These are phyloP conservation scores for Colletotrichum musicola DNA, from an alignment of 2,329 filamentous ascomycete genomes.

Conservation along the genomic window DNA sequence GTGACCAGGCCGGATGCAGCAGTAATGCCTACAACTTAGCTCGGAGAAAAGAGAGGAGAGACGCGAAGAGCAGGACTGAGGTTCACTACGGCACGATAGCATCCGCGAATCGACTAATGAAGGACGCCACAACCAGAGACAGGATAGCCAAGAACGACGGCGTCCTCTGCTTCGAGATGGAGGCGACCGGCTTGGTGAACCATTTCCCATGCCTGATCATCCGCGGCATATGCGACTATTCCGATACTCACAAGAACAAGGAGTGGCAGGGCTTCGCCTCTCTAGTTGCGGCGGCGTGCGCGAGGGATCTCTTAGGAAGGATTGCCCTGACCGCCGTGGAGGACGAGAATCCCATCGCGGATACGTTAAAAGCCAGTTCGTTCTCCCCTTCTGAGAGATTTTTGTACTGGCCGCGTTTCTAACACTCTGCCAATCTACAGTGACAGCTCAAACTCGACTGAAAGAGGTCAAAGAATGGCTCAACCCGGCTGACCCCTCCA, in stretches of 20 bases:
- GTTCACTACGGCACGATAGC: conserved; percentile 45
- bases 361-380: conserved; percentile 34
- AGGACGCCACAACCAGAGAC: conserved; percentile 49
- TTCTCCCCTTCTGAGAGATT: no score
- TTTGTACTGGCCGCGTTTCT: no score
- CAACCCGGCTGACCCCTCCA: background rate
- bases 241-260: conserved; percentile 55
- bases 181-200: conserved; percentile 46
- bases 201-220: conserved; percentile 51
- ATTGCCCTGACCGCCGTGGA: conserved; percentile 38
- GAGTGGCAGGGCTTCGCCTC: conserved; percentile 53
- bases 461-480: no score
- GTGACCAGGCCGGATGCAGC: background rate
- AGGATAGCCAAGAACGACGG: conserved; percentile 39
- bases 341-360: background rate
- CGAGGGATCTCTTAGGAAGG: conserved; percentile 29
- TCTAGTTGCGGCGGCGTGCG: conserved; percentile 48
- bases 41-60: background rate
- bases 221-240: conserved; percentile 56
- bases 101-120: conserved; percentile 50
- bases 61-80: no score
- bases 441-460: no score
- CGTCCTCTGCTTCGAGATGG: conserved; percentile 48
- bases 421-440: no score
- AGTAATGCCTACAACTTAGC: background rate